Evolutionary conservation across 495 filamentous ascomycete species (phyloP).

Genomic region (Chaetomium cochliodes): DNA sequence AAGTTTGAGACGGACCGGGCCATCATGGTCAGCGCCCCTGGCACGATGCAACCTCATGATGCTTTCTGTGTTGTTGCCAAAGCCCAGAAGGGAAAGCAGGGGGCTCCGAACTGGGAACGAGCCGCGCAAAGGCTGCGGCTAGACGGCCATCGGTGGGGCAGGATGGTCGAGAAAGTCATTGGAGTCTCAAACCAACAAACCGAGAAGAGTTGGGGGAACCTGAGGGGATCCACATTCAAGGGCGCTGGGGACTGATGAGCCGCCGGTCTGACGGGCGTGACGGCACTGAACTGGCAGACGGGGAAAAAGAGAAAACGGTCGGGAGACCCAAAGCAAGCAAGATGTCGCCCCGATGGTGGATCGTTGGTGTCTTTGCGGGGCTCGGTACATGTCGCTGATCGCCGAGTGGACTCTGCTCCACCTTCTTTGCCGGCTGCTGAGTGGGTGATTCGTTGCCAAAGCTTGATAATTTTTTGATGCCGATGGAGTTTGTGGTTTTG

Average conservation of each 20-base stretch:
- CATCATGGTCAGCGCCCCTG: conserved; percentile 9
- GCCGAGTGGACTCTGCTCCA: conserved; percentile 6
- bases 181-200: conserved; percentile 7
- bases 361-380: conserved; percentile 16
- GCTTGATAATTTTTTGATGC: neutral
- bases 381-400: conserved; percentile 19
- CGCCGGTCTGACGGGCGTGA: conserved; percentile 1
- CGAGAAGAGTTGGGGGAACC: neutral
- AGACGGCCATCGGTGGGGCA: conserved; percentile 2
- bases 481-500: neutral
- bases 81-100: conserved; percentile 16
- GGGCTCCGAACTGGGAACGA: conserved; percentile 13
- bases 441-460: conserved; percentile 3
- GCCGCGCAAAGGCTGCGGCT: conserved; percentile 9
- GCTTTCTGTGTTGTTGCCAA: conserved; percentile 9
- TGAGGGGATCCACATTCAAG: too few relatives aligned
- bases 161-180: neutral
- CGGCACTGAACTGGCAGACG: too few relatives aligned
- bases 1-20: neutral
- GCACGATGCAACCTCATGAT: conserved; percentile 24
- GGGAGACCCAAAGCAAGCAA: conserved; percentile 17
- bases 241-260: neutral
- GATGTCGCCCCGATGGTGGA: conserved; percentile 21
- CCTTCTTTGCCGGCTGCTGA: neutral
- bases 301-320: neutral